Conservation (phyloP, 2,329 filamentous ascomycete species). For the Xylariales sp. region DNA sequence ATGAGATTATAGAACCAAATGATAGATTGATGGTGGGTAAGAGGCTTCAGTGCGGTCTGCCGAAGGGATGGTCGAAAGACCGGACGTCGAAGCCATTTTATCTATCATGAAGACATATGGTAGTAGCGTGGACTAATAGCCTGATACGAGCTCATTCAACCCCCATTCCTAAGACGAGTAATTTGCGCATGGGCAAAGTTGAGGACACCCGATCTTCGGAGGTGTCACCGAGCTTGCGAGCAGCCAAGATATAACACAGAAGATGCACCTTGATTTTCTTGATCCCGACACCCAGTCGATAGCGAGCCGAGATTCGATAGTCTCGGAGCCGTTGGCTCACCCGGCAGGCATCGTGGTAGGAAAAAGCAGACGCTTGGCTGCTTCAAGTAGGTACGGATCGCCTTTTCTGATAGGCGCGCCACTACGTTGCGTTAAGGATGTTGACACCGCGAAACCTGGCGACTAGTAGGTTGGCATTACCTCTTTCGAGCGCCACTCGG, state of each 20-base stretch:
- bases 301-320: conserved; percentile 9
- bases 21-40: background rate
- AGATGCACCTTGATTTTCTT: background rate
- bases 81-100: background rate
- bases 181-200: background rate
- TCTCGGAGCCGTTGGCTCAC: background rate
- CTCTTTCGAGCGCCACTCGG: background rate
- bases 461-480: conserved; percentile 22
- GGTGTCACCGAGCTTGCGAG: background rate
- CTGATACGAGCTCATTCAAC: background rate
- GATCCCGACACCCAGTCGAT: background rate
- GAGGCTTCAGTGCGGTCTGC: background rate
- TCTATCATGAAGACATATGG: background rate
- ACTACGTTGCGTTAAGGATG: background rate
- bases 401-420: background rate
- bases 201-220: conserved; percentile 14
- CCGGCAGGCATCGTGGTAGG: background rate
- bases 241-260: background rate
- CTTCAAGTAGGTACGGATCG: background rate
- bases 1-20: background rate
- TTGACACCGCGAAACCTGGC: background rate
- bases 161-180: background rate
- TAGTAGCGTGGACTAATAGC: background rate
- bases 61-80: background rate
- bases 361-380: background rate